A percentile compares a stretch with the other conserved stretches of the same genome.
These are phyloP conservation scores for Metschnikowia lochheadii DNA, from an alignment of 805 yeast genomes.

Conservation along the genomic window DNA sequence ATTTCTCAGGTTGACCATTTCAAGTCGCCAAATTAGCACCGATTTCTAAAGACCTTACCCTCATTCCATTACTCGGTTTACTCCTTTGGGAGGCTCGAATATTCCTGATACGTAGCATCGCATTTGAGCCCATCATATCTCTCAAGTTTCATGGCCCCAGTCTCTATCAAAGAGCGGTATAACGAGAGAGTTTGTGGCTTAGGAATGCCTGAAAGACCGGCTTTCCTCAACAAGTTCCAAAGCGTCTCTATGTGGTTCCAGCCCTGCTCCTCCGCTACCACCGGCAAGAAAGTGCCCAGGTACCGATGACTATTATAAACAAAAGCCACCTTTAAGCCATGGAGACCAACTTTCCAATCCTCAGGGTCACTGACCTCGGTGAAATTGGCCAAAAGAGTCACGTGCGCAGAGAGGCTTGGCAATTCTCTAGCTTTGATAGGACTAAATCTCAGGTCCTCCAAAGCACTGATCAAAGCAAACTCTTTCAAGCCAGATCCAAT, in stretches of 20 bases:
- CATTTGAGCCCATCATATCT: constrained; percentile 36
- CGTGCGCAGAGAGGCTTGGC: constrained; percentile 48
- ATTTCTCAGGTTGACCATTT: too few species aligned
- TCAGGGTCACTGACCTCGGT: constrained; percentile 46
- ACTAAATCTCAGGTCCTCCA: constrained; percentile 72
- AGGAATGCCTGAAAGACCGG: constrained; percentile 40
- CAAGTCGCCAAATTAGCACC: too few species aligned
- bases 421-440: constrained; percentile 61
- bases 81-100: neutral
- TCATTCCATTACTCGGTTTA: neutral
- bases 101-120: constrained; percentile 25
- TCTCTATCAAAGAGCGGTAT: constrained; percentile 25
- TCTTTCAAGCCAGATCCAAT: constrained; percentile 55
- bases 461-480: constrained; percentile 61
- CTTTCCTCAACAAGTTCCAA: constrained; percentile 65
- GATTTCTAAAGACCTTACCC: too few species aligned
- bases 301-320: constrained; percentile 32
- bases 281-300: constrained; percentile 85
- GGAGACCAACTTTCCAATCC: constrained; percentile 79
- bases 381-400: constrained; percentile 63
- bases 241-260: constrained; percentile 77
- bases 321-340: constrained; percentile 71
- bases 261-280: constrained; percentile 81
- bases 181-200: constrained; percentile 19
- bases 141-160: constrained; percentile 32